Conservation (phyloP, 2,329 filamentous ascomycete genomes). For the Fusarium drepaniforme region DNA sequence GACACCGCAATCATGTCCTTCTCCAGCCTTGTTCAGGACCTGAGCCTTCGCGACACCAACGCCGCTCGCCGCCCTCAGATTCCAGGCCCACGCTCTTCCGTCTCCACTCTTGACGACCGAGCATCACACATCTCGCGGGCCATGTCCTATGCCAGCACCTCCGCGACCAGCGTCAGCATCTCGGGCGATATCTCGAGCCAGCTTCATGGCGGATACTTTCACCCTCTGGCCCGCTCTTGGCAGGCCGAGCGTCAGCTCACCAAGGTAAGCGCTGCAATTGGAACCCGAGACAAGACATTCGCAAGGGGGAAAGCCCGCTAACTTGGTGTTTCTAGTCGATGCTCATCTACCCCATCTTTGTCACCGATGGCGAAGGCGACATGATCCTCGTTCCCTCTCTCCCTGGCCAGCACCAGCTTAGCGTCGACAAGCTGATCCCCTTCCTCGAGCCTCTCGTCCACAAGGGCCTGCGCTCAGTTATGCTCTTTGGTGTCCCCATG, state of each 20-base stretch:
- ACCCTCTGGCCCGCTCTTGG: conserved; percentile 84
- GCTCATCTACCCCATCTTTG: conserved; percentile 98
- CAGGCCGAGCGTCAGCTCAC: conserved; percentile 88
- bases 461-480: conserved; percentile 92
- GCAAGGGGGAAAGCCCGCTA: conserved; percentile 16
- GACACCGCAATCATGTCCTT: conserved; percentile 67
- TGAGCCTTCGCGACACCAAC: conserved; percentile 69
- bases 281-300: neutral
- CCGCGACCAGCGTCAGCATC: conserved; percentile 77
- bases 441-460: conserved; percentile 88
- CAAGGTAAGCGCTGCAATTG: conserved; percentile 68
- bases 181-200: conserved; percentile 84
- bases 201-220: conserved; percentile 85
- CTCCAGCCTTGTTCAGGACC: conserved; percentile 75
- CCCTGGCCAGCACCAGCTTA: conserved; percentile 89
- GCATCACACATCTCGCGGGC: conserved; percentile 72
- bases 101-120: conserved; percentile 70
- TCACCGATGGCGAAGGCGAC: conserved; percentile 94
- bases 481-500: conserved; percentile 94
- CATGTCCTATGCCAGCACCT: conserved; percentile 75
- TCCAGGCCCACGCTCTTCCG: conserved; percentile 57
- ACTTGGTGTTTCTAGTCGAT: conserved; percentile 75
- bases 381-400: conserved; percentile 91
- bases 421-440: conserved; percentile 85
- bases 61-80: conserved; percentile 59